These are phyloP conservation scores for Neurospora tetraspora DNA, from an alignment of 495 filamentous ascomycete species.

Conservation along the genomic window DNA sequence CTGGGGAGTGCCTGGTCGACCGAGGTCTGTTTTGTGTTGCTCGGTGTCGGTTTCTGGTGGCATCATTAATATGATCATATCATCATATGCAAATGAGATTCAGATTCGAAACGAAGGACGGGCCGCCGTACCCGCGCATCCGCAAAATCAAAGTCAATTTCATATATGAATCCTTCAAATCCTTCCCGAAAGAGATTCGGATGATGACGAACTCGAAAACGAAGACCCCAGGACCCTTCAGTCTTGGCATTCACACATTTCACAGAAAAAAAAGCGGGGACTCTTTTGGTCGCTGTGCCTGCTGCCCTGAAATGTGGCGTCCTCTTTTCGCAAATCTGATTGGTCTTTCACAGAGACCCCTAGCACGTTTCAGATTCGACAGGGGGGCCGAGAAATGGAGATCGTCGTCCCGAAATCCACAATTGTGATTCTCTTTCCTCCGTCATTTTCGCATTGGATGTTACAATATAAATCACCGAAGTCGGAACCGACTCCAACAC, in stretches of 20 bases:
- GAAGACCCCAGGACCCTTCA: not conserved
- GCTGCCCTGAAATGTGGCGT: not conserved
- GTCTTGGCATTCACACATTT: not conserved
- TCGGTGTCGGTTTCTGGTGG: not conserved
- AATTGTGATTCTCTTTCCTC: not conserved
- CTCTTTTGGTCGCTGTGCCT: not conserved
- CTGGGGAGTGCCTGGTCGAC: not conserved
- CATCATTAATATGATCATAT: not conserved
- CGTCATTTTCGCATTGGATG: not conserved
- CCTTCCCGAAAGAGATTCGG: not conserved
- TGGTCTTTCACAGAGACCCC: not conserved
- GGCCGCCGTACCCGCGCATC: not conserved
- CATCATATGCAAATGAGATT: not conserved
- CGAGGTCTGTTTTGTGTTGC: not conserved
- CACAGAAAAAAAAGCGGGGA: not conserved
- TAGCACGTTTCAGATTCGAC: conserved; percentile 17
- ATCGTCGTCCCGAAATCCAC: conserved; percentile 5
- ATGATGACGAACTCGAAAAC: not conserved
- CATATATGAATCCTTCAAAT: not conserved
- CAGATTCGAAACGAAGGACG: not conserved
- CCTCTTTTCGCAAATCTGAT: conserved; percentile 3
- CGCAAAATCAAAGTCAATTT: not conserved
- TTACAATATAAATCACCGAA: not conserved
- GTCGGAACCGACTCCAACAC: not conserved
- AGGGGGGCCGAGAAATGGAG: conserved; percentile 4